Base-by-base conservation (phyloP, 2,329 filamentous ascomycete genomes). In the Hymenoscyphus occultus region DNA sequence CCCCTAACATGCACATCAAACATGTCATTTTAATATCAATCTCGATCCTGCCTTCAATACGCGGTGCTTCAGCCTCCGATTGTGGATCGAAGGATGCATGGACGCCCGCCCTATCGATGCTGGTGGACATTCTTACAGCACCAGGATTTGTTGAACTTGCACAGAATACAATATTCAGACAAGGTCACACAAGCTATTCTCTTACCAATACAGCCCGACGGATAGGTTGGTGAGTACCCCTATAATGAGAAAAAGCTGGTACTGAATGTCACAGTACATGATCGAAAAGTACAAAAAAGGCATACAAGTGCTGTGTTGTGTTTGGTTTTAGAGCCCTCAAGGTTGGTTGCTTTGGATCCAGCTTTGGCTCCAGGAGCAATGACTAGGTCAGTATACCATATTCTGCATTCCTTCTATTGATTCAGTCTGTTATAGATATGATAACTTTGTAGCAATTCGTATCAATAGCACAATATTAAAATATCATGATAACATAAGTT, bases 231-330 rank as follows among this genome's bases (percentile, higher is more conserved):
- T 61, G 32, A 40, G 22, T 39, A 14, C 35, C 39, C 7, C 40
- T 1, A 32, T 19, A 13, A 54, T 61, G 9, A 32, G 22, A 6
- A 28, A 61, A 40, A n/a, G 35, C 39, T 16, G 58, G 2, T 60
- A 16, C 22, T 22, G 32, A 13, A 28, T 9, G 5, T 45, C 0
- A 28, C 22, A 61, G 59, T 40, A 19, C 61, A 9, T 56, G 64
- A 13, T 39, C 31, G 14, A 32, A 59, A 4, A 22, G 19, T 28
- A 64, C 65, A 39, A 56, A 65, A 3, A 65, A 60, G 42, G 59
- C 65, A 42, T 78, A 76, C 74, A 57, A 66, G 73, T 61, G 77
- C 77, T 14, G 73, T 78, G 67, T 71, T 75, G 31, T 78, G 76
- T 64, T 56, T 78, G 16, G 70, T 71, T 59, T 66, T 65, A 16